phyloP scores from a whole-genome alignment of 257 asterid genomes.

The Cynanchum wilfordii region DNA sequence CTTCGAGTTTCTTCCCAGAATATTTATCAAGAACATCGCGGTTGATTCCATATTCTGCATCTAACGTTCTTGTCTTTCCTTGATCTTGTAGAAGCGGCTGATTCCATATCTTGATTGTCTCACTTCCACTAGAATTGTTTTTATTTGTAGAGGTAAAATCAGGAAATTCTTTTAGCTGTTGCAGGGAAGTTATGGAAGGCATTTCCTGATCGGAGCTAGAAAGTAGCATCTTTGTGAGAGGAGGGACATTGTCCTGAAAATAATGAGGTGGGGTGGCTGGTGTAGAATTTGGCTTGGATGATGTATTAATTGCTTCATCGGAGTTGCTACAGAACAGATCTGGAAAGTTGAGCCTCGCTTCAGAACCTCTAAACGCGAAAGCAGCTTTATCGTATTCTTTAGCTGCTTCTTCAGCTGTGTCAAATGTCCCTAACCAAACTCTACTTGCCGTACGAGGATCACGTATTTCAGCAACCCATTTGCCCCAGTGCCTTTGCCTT shows the following conservation, averaged over 20 bases:
- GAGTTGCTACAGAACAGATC: background rate
- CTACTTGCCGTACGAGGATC: constrained; percentile 32
- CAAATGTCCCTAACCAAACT: constrained; percentile 40
- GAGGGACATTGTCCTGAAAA: background rate
- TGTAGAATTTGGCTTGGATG: background rate
- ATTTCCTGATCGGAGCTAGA: background rate
- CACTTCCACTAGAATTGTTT: background rate
- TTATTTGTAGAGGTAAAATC: background rate
- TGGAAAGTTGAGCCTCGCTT: constrained; percentile 37
- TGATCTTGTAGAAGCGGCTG: no score
- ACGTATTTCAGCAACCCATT: constrained; percentile 45
- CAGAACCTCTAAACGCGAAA: constrained; percentile 31
- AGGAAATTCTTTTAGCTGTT: background rate
- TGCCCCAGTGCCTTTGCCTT: constrained; percentile 42
- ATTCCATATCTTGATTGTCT: no score
- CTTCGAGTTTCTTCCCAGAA: constrained; percentile 10
- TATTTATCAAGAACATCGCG: constrained; percentile 6
- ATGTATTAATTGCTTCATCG: background rate
- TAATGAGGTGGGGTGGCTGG: background rate
- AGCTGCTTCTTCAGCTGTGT: constrained; percentile 40
- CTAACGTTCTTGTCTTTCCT: constrained; percentile 1
- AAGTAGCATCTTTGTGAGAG: background rate
- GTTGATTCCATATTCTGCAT: constrained; percentile 7
- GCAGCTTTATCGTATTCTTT: constrained; percentile 39
- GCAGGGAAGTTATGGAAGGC: background rate